These are phyloP conservation scores for Lactifluus hygrophoroides DNA, from an alignment of 768 basidiomycete genomes.

Conservation along the genomic window DNA sequence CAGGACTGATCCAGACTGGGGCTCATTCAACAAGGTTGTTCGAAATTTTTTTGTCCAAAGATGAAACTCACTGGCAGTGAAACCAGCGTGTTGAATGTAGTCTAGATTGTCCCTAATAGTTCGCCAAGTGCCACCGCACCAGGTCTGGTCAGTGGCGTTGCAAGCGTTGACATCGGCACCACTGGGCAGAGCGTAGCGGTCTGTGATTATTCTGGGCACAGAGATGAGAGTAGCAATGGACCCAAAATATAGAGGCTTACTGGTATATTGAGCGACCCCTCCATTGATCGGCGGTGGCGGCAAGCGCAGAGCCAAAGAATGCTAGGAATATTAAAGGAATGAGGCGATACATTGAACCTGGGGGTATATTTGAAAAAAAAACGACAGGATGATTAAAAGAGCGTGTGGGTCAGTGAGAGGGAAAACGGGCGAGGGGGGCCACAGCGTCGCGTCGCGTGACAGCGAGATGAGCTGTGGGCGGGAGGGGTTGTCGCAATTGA, in stretches of 20 bases:
- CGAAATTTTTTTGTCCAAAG: not conserved
- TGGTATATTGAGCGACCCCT: conserved; percentile 75
- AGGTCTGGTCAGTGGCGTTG: conserved; percentile 51
- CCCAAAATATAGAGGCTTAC: conserved; percentile 29
- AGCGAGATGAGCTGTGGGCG: not conserved
- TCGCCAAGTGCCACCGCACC: conserved; percentile 86
- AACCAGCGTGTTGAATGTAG: conserved; percentile 76
- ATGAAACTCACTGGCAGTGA: conserved; percentile 52
- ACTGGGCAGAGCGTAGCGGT: conserved; percentile 63
- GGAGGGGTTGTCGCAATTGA: not conserved
- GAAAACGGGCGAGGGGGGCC: not conserved
- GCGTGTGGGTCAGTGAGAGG: not conserved
- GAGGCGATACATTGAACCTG: not conserved
- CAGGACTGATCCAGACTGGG: conserved; percentile 76
- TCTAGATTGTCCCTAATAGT: conserved; percentile 68
- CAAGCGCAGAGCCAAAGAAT: conserved; percentile 30
- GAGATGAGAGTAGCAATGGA: not conserved
- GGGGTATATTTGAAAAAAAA: not conserved
- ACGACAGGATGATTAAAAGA: conserved; percentile 1
- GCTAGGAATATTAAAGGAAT: conserved; percentile 23
- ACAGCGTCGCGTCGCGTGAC: too few relatives aligned
- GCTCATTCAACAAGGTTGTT: not conserved
- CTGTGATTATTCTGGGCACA: conserved; percentile 49
- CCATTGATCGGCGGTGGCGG: conserved; percentile 69
- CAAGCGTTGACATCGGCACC: conserved; percentile 47